Percentiles rank a stretch among this genome's conserved stretches.
phyloP scores from a whole-genome alignment of 495 filamentous ascomycete species.

The Wilcoxina mikolae region DNA sequence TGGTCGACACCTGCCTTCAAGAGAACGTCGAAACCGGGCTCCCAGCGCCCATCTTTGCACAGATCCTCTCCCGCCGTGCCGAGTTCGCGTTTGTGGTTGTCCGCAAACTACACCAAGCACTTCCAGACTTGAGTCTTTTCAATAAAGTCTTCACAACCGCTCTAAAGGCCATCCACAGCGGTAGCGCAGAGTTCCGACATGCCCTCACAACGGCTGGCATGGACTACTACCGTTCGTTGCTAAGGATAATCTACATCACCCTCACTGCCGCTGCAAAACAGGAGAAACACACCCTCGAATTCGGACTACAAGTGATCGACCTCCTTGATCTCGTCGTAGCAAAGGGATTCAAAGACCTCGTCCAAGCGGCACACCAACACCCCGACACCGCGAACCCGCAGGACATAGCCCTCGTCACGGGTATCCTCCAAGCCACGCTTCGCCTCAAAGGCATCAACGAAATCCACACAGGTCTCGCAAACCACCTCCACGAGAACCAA shows the following conservation, averaged over 20 bases:
- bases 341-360: constrained; percentile 63
- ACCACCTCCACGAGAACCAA: constrained; percentile 46
- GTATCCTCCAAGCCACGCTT: constrained; percentile 67
- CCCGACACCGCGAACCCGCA: constrained; percentile 35
- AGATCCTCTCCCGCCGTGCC: constrained; percentile 23
- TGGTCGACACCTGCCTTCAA: constrained; percentile 23
- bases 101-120: constrained; percentile 21
- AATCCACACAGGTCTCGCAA: constrained; percentile 45
- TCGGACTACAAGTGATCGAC: constrained; percentile 34
- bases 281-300: constrained; percentile 14
- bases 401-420: constrained; percentile 81
- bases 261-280: constrained; percentile 31
- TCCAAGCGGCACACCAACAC: constrained; percentile 33
- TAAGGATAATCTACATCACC: constrained; percentile 72
- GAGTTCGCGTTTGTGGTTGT: constrained; percentile 29
- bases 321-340: constrained; percentile 58
- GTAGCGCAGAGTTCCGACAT: constrained; percentile 17
- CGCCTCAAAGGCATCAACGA: constrained; percentile 51
- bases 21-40: constrained; percentile 26
- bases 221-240: constrained; percentile 62
- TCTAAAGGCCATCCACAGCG: constrained; percentile 23
- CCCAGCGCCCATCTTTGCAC: constrained; percentile 21
- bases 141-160: constrained; percentile 17
- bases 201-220: constrained; percentile 39
- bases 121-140: constrained; percentile 10